A percentile compares a stretch with the other conserved stretches of the same genome.
These are phyloP conservation scores for Chaetomiaceae sp. DNA, from an alignment of 2,329 filamentous ascomycete species.

Conservation along the genomic window DNA sequence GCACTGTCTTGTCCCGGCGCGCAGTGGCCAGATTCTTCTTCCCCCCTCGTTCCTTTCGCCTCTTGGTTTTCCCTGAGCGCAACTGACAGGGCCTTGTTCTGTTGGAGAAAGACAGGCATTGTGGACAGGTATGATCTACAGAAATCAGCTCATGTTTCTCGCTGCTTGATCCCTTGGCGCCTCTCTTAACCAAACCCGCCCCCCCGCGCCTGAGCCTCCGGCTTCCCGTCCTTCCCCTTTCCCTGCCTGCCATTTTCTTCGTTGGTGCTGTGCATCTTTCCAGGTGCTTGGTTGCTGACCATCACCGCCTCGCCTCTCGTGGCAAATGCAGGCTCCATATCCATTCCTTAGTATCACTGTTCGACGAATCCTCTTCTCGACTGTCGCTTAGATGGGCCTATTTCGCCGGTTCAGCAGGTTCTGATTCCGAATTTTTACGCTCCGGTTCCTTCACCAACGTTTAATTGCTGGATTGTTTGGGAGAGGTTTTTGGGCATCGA, in stretches of 20 bases:
- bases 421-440: slow-evolving; percentile 40
- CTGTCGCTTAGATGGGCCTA: slow-evolving; percentile 32
- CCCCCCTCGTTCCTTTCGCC: neutral
- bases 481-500: slow-evolving; percentile 11
- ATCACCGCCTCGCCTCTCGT: slow-evolving; percentile 26
- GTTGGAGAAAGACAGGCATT: slow-evolving; percentile 3
- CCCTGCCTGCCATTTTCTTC: slow-evolving; percentile 22
- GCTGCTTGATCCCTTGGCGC: slow-evolving; percentile 34
- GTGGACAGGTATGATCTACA: slow-evolving; percentile 43
- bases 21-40: slow-evolving; percentile 1
- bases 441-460: slow-evolving; percentile 17
- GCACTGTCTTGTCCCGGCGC: neutral
- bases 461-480: slow-evolving; percentile 13
- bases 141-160: slow-evolving; percentile 39
- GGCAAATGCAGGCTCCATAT: slow-evolving; percentile 35
- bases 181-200: slow-evolving; percentile 32
- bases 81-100: too few relatives aligned
- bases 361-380: slow-evolving; percentile 22
- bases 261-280: slow-evolving; percentile 27
- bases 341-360: slow-evolving; percentile 28
- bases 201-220: slow-evolving; percentile 24
- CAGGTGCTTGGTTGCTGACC: slow-evolving; percentile 36
- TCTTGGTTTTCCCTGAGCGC: too few relatives aligned
- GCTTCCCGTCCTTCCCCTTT: slow-evolving; percentile 21
- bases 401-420: slow-evolving; percentile 48